Conservation (phyloP, 2,329 filamentous ascomycete species). For the Fusarium fracticaudum region DNA sequence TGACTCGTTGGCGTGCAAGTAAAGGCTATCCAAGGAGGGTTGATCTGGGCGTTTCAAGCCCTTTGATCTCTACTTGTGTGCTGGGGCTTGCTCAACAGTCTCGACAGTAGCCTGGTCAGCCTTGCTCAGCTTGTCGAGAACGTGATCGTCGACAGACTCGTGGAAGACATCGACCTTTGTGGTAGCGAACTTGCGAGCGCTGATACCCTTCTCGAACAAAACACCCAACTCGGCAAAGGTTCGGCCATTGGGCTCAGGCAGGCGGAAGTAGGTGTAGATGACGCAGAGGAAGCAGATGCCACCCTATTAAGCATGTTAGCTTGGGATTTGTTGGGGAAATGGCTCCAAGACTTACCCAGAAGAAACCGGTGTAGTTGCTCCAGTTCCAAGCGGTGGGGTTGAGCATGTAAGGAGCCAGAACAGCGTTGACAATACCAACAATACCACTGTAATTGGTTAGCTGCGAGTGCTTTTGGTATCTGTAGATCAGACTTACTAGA, state of each 20-base stretch:
- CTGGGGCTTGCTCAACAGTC: conserved; percentile 7
- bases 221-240: conserved; percentile 89
- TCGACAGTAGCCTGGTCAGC: conserved; percentile 23
- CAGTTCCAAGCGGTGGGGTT: conserved; percentile 89
- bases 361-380: conserved; percentile 88
- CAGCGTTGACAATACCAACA: conserved; percentile 81
- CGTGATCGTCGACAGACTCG: conserved; percentile 58
- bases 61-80: background rate
- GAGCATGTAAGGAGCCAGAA: conserved; percentile 91
- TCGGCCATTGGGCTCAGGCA: conserved; percentile 79
- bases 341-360: conserved; percentile 74
- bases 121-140: conserved; percentile 59
- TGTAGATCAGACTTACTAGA: conserved; percentile 62
- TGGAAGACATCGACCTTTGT: conserved; percentile 67
- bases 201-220: conserved; percentile 78
- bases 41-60: background rate
- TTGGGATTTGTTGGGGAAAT: too few species aligned
- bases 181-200: conserved; percentile 77
- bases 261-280: conserved; percentile 69
- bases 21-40: too few species aligned
- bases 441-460: conserved; percentile 65
- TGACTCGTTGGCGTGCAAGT: background rate
- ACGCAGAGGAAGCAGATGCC: conserved; percentile 83
- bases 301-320: background rate
- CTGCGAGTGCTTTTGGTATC: background rate